These are phyloP conservation scores for Ormosia semicastrata DNA, from an alignment of 306 rosid species.

Conservation along the genomic window DNA sequence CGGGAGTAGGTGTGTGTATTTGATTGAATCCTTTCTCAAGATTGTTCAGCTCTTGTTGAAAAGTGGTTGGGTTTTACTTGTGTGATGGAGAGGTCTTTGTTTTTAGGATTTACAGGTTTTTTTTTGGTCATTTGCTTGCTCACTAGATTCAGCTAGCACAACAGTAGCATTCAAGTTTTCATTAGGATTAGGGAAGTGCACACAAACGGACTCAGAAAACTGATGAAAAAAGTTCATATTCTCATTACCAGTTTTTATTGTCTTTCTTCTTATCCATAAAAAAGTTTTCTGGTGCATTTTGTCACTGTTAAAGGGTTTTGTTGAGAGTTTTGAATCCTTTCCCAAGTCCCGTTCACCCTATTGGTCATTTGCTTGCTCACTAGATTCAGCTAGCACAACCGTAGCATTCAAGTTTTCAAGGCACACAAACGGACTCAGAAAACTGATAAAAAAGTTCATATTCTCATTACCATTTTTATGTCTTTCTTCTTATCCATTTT, in stretches of 20 bases:
- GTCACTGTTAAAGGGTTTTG: neutral
- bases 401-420: slow-evolving; percentile 11
- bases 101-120: neutral
- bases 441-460: slow-evolving; percentile 1
- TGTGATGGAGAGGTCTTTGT: too few species aligned
- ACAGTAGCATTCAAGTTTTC: slow-evolving; percentile 6
- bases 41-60: too few species aligned
- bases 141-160: too few species aligned
- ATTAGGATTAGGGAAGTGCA: too few species aligned
- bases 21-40: too few species aligned
- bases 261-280: neutral
- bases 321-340: neutral
- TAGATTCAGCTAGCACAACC: slow-evolving; percentile 30
- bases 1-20: too few species aligned
- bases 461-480: neutral
- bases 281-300: neutral
- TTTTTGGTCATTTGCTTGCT: too few species aligned
- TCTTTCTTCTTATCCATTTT: slow-evolving; percentile 8
- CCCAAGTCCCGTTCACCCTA: neutral
- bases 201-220: neutral
- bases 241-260: neutral
- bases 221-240: neutral
- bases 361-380: neutral
- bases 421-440: neutral
- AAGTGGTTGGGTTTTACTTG: too few species aligned